Base-by-base conservation (phyloP, 1,284 basidiomycete species). In the Ceratobasidium theobromae region DNA sequence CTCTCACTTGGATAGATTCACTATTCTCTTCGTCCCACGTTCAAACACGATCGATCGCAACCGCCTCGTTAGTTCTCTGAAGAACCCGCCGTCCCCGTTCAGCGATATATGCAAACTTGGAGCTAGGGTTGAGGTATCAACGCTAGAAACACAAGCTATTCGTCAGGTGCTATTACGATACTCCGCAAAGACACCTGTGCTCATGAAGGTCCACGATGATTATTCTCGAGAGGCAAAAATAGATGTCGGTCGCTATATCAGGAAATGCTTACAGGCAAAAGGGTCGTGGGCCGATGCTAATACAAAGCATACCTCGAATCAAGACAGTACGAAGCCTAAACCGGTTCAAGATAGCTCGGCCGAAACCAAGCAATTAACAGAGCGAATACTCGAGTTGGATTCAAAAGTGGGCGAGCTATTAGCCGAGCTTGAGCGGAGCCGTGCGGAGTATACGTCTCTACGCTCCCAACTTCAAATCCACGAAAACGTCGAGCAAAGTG, bases 401-500 rank as follows among this genome's bases (percentile, higher is more conserved):
- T 38, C 14, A 21, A 38, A 64, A 23, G 43, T 30, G 1, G 23
- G 43, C 6, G 21, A 14, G 5, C 48, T 53, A 23, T 40, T 32
- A 8, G n/a, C 25, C 32, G 33, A 45, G 25, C 18, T 64, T 16
- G 35, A 52, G 41, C 48, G 53, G 18, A 51, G 28, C 16, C 60
- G 25, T 11, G n/a, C 27, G 14, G 48, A 64, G 6, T 64, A 64
- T 23, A 49, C 49, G 2, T 51, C 48, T 11, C 48, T 64, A 28
- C 48, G 60, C 11, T 64, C 60, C 25, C 48, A 53, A 18, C 49
- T 52, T 14, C 48, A 64, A 27, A 18, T 64, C 11, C 32, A 53
- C 27, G 60, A 64, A 35, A 64, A 64, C 38, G 33, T 30, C 8
- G 60, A 64, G 28, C 60, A 52, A 18, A 45, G 48, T 11, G 41